A percentile compares a stretch with the other conserved stretches of the same genome.
These are phyloP conservation scores for Fonsecaea pugnacius DNA, from an alignment of 2,329 filamentous ascomycete species.

Conservation along the genomic window DNA sequence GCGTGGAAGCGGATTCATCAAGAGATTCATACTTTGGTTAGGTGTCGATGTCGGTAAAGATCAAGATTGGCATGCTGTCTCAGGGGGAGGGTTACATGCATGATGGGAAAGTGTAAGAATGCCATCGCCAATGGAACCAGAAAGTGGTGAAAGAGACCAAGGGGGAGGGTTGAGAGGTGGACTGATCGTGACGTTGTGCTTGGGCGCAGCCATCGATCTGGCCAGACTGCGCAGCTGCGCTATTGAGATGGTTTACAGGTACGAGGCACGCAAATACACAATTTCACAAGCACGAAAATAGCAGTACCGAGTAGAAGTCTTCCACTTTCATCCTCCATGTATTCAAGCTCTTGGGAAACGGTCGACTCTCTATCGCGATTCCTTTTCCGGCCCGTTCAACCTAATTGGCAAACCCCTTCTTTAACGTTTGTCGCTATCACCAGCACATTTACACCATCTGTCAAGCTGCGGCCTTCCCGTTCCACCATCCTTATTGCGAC, in stretches of 20 bases:
- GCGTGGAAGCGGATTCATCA: background rate
- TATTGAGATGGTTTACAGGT: background rate
- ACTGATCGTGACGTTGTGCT: background rate
- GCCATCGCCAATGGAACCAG: background rate
- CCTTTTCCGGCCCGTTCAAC: background rate
- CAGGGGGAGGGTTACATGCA: background rate
- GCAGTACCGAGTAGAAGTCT: background rate
- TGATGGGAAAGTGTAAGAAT: constrained; percentile 5
- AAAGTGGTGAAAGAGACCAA: background rate
- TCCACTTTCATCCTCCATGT: background rate
- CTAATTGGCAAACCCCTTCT: background rate
- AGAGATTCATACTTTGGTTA: background rate
- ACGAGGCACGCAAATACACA: background rate
- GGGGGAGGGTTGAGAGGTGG: background rate
- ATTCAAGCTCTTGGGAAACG: background rate
- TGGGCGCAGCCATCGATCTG: background rate
- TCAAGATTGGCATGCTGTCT: background rate
- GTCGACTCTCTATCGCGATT: background rate
- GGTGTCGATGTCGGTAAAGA: background rate
- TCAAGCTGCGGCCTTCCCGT: background rate
- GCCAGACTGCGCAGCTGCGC: background rate
- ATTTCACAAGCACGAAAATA: background rate
- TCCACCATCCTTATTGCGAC: background rate
- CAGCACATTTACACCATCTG: background rate
- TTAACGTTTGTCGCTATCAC: background rate